These are phyloP conservation scores for Conticribra guillardii DNA, from an alignment of 108 stramenopile species.

Conservation along the genomic window DNA sequence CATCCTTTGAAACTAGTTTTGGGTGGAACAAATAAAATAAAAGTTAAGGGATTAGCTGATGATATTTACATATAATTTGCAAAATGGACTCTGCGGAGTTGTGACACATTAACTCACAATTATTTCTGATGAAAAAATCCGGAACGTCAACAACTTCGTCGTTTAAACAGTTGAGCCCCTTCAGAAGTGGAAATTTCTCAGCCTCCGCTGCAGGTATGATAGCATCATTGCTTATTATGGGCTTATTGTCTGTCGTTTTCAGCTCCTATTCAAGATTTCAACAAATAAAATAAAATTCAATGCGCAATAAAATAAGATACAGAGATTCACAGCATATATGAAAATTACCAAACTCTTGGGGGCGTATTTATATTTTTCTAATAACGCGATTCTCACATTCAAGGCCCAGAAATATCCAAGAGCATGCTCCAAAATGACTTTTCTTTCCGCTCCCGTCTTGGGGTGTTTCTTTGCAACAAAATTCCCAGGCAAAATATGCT, in stretches of 20 bases:
- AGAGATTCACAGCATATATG: no score
- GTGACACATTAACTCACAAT: constrained; percentile 61
- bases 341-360: no score
- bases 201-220: constrained; percentile 70
- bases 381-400: constrained; percentile 20
- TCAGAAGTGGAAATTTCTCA: constrained; percentile 66
- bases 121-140: constrained; percentile 62
- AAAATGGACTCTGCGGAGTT: no score
- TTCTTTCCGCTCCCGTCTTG: constrained; percentile 58
- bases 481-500: constrained; percentile 70
- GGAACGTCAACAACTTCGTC: constrained; percentile 63
- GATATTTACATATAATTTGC: neutral
- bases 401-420: constrained; percentile 90
- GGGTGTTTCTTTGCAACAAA: constrained; percentile 60
- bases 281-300: constrained; percentile 3
- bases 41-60: neutral
- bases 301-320: neutral
- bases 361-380: neutral
- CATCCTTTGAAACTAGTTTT: constrained; percentile 32
- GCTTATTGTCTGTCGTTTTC: constrained; percentile 63
- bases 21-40: neutral
- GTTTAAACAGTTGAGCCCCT: constrained; percentile 27
- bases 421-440: constrained; percentile 67
- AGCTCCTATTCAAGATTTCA: constrained; percentile 51
- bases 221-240: constrained; percentile 62